These are phyloP conservation scores for Eutrema yunnanense DNA, from an alignment of 345 rosid genomes.

Conservation along the genomic window DNA sequence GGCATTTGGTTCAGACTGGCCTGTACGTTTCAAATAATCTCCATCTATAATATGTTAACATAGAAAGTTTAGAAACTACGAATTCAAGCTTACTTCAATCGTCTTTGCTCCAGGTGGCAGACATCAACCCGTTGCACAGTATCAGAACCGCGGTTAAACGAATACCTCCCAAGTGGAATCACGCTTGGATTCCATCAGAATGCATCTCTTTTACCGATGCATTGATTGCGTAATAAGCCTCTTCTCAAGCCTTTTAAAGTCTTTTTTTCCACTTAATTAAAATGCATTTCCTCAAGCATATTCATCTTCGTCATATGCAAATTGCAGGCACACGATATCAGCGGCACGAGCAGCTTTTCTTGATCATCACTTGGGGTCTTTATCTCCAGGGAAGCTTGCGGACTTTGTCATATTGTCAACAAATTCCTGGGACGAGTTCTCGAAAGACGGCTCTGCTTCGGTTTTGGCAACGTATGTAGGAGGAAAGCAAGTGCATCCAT, in stretches of 20 bases:
- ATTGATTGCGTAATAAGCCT: slow-evolving; percentile 53
- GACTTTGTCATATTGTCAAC: slow-evolving; percentile 68
- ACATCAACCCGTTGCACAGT: slow-evolving; percentile 61
- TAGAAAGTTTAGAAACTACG: neutral
- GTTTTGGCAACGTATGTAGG: slow-evolving; percentile 62
- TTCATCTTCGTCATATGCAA: neutral
- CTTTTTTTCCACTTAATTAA: neutral
- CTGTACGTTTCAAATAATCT: slow-evolving; percentile 43
- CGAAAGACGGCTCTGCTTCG: slow-evolving; percentile 43
- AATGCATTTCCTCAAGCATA: neutral
- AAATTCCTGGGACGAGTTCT: slow-evolving; percentile 54
- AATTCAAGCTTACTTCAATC: neutral
- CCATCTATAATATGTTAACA: neutral
- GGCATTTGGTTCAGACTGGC: slow-evolving; percentile 97
- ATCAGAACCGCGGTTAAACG: slow-evolving; percentile 71
- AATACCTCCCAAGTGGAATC: slow-evolving; percentile 62
- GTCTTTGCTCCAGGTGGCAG: slow-evolving; percentile 46
- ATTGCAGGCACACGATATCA: slow-evolving; percentile 69
- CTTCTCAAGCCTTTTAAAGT: neutral
- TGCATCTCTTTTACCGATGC: slow-evolving; percentile 59
- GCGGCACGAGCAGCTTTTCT: slow-evolving; percentile 85
- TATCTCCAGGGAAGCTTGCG: slow-evolving; percentile 69
- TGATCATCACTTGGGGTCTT: slow-evolving; percentile 67
- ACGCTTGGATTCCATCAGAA: slow-evolving; percentile 75
- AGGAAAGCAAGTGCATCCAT: slow-evolving; percentile 56